Percentiles rank a stretch among this genome's conserved stretches.
Evolutionary conservation across 2,329 filamentous ascomycete species (phyloP).

Genomic region (Botrytis pseudocinerea): DNA sequence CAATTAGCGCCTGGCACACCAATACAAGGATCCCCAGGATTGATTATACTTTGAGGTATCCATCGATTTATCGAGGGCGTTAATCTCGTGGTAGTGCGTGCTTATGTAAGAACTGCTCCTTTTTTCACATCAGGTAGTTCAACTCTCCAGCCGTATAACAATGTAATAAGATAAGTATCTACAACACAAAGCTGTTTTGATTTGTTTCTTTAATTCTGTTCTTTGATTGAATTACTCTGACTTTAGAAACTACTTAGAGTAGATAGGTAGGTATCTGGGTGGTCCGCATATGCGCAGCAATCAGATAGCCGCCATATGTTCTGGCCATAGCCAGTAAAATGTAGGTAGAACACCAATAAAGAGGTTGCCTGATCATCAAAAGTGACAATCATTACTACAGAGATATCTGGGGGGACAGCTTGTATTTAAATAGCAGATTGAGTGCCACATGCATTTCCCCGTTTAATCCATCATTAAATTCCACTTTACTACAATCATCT

Average conservation of each 20-base stretch:
- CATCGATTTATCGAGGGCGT: neutral
- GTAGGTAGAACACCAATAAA: neutral
- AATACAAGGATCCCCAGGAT: too few relatives aligned
- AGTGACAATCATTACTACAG: neutral
- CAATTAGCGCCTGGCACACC: too few relatives aligned
- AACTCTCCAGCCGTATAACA: neutral
- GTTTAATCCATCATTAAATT: neutral
- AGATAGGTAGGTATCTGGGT: neutral
- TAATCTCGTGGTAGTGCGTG: neutral
- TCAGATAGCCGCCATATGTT: neutral
- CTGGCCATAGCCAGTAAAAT: neutral
- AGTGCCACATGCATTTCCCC: neutral
- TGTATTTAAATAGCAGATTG: neutral
- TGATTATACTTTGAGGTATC: too few relatives aligned
- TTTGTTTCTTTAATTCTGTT: neutral
- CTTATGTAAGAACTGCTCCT: neutral
- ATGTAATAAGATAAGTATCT: neutral
- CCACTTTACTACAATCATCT: neutral
- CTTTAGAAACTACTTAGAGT: neutral
- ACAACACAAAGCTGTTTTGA: neutral
- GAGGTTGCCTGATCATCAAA: neutral
- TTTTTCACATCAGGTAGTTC: neutral
- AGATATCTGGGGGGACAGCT: neutral
- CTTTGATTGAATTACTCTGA: accelerated
- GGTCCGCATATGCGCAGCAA: neutral